A percentile compares a stretch with the other conserved stretches of the same genome.
Conservation (phyloP, 495 filamentous ascomycete genomes). For the Cercophora newfieldiana region DNA sequence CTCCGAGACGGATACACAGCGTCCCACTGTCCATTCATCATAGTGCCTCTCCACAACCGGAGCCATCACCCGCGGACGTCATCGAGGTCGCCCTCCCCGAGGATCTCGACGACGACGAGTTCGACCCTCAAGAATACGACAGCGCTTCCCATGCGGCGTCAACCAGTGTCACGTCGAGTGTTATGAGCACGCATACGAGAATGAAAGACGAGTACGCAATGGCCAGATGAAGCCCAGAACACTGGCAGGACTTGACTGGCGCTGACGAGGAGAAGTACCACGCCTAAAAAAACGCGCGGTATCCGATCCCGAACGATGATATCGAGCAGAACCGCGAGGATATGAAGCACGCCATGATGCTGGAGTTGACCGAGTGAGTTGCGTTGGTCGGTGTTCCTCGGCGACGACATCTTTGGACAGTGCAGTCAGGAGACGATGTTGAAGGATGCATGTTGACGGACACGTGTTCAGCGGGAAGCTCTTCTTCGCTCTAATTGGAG, state of each 20-base stretch:
- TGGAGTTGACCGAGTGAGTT: conserved; percentile 31
- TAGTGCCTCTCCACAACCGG: not conserved
- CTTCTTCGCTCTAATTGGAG: conserved; percentile 41
- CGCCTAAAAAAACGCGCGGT: conserved; percentile 56
- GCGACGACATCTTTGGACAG: too few relatives aligned
- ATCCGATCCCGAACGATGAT: conserved; percentile 57
- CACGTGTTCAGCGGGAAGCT: conserved; percentile 31
- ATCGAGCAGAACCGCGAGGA: conserved; percentile 47
- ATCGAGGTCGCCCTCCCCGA: conserved; percentile 15
- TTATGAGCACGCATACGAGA: conserved; percentile 48
- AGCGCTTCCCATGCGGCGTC: conserved; percentile 23
- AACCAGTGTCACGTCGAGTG: conserved; percentile 40
- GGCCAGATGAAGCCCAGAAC: not conserved
- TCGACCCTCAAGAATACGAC: conserved; percentile 23
- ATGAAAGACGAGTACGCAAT: conserved; percentile 51
- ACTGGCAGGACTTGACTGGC: not conserved
- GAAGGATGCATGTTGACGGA: not conserved
- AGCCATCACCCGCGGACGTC: not conserved
- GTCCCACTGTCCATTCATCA: too few relatives aligned
- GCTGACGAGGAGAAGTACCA: conserved; percentile 39
- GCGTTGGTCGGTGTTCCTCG: too few relatives aligned
- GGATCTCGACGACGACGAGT: conserved; percentile 22
- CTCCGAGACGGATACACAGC: too few relatives aligned
- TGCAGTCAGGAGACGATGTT: too few relatives aligned
- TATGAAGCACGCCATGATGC: conserved; percentile 40